A percentile compares a stretch with the other conserved stretches of the same genome.
Conservation (phyloP, 2,329 filamentous ascomycete genomes). For the Gaeumannomyces sp. region DNA sequence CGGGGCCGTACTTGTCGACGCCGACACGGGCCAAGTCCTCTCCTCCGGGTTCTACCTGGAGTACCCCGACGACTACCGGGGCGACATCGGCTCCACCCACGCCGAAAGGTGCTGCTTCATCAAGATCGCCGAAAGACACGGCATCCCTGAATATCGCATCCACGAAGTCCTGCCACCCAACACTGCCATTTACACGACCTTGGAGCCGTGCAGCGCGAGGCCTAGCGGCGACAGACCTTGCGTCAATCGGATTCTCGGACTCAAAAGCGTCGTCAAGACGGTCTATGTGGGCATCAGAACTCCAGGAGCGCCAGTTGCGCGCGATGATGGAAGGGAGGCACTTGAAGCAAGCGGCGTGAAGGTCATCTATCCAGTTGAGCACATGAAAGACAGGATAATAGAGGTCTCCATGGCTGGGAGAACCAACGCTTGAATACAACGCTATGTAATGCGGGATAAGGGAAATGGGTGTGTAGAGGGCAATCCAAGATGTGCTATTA, state of each 20-base stretch:
- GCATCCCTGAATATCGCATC: conserved; percentile 29
- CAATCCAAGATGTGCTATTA: too few relatives aligned
- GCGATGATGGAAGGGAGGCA: conserved; percentile 9
- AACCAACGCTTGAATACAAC: neutral
- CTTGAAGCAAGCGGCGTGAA: conserved; percentile 9
- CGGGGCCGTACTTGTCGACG: conserved; percentile 34
- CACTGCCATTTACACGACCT: conserved; percentile 37
- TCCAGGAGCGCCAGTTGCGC: conserved; percentile 9
- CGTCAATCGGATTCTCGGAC: conserved; percentile 12
- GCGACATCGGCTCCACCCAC: conserved; percentile 33
- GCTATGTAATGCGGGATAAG: too few relatives aligned
- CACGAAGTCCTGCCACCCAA: conserved; percentile 30
- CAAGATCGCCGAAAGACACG: conserved; percentile 32
- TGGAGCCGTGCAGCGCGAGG: conserved; percentile 38
- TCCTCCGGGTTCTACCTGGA: conserved; percentile 37
- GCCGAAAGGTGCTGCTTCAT: conserved; percentile 39
- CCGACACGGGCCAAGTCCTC: conserved; percentile 28
- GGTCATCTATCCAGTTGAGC: conserved; percentile 11
- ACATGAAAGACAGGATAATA: conserved; percentile 7
- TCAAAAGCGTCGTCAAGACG: conserved; percentile 12
- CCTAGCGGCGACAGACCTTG: conserved; percentile 29
- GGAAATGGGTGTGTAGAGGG: too few relatives aligned
- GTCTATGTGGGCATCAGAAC: conserved; percentile 15
- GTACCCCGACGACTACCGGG: conserved; percentile 28
- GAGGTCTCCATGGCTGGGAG: conserved; percentile 8